Evolutionary conservation across 2,329 filamentous ascomycete genomes (phyloP).

Genomic region (Trichoderma atrobrunneum): DNA sequence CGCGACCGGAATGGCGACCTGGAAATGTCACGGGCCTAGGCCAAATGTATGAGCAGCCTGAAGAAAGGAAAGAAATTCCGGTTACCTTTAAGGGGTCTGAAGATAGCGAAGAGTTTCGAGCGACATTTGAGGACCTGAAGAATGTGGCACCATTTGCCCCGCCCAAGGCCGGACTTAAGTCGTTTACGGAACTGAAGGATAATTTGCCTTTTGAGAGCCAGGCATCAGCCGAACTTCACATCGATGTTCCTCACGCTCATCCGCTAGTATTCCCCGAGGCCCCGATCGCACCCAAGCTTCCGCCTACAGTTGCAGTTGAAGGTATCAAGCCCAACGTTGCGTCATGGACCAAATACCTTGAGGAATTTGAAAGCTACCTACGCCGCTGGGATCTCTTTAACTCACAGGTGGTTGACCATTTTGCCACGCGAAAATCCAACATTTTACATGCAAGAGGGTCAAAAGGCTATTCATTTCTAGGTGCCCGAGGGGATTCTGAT

Average conservation of each 20-base stretch:
- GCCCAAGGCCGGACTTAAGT: constrained; percentile 48
- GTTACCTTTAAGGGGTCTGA: constrained; percentile 49
- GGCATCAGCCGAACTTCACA: constrained; percentile 43
- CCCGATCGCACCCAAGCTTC: constrained; percentile 50
- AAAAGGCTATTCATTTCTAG: constrained; percentile 47
- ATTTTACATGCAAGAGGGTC: constrained; percentile 38
- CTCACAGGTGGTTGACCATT: constrained; percentile 53
- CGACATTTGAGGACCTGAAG: constrained; percentile 53
- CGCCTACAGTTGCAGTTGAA: constrained; percentile 40
- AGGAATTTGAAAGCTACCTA: constrained; percentile 55
- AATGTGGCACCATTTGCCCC: constrained; percentile 55
- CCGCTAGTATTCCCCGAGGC: constrained; percentile 46
- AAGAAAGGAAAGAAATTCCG: constrained; percentile 28
- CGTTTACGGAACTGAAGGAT: constrained; percentile 54
- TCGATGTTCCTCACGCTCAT: constrained; percentile 34
- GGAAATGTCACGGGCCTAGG: constrained; percentile 40
- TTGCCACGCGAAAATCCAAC: constrained; percentile 49
- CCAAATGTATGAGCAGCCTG: constrained; percentile 21
- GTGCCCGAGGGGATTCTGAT: constrained; percentile 42
- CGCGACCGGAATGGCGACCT: constrained; percentile 57
- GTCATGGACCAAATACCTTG: constrained; percentile 51
- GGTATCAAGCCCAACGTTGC: constrained; percentile 42
- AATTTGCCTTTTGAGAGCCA: constrained; percentile 56
- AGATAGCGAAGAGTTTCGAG: constrained; percentile 54
- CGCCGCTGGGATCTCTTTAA: constrained; percentile 49